phyloP scores from a whole-genome alignment of 2,329 filamentous ascomycete species.

The Cercospora sp. region DNA sequence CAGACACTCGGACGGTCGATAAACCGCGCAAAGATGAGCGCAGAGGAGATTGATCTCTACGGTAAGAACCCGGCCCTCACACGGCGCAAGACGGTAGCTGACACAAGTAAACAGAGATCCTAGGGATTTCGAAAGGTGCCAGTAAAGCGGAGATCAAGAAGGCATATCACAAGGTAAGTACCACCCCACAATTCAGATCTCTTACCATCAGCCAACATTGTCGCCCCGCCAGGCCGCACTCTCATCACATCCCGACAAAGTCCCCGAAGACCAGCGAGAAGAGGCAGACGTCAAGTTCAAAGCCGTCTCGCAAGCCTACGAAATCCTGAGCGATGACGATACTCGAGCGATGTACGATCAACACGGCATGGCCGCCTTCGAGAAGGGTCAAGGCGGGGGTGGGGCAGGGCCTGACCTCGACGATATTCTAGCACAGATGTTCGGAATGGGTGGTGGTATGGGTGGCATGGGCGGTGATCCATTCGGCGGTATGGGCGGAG shows the following conservation, averaged over 20 bases:
- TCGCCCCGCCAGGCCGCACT: conserved; percentile 52
- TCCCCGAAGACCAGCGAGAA: conserved; percentile 77
- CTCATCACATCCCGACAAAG: conserved; percentile 92
- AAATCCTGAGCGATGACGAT: conserved; percentile 94
- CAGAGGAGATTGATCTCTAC: conserved; percentile 61
- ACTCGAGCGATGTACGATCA: conserved; percentile 89
- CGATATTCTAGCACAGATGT: conserved; percentile 92
- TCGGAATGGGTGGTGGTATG: conserved; percentile 63
- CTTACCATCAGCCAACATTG: neutral
- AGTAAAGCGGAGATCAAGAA: conserved; percentile 85
- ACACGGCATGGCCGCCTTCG: conserved; percentile 94
- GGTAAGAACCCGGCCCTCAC: conserved; percentile 36
- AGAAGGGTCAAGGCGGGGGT: conserved; percentile 66
- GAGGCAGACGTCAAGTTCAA: conserved; percentile 93
- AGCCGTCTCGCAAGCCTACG: conserved; percentile 87
- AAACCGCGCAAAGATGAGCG: conserved; percentile 20
- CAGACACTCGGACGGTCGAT: neutral
- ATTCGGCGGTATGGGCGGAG: conserved; percentile 40
- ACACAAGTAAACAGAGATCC: conserved; percentile 63
- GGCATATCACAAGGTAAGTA: conserved; percentile 82
- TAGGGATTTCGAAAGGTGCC: conserved; percentile 71
- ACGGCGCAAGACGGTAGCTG: neutral
- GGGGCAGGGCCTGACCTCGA: conserved; percentile 80
- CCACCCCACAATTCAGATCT: neutral
- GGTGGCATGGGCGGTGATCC: conserved; percentile 44